A percentile compares a stretch with the other conserved stretches of the same genome.
phyloP scores from a whole-genome alignment of 441 rosid genomes.

The Syzygium malaccense region DNA sequence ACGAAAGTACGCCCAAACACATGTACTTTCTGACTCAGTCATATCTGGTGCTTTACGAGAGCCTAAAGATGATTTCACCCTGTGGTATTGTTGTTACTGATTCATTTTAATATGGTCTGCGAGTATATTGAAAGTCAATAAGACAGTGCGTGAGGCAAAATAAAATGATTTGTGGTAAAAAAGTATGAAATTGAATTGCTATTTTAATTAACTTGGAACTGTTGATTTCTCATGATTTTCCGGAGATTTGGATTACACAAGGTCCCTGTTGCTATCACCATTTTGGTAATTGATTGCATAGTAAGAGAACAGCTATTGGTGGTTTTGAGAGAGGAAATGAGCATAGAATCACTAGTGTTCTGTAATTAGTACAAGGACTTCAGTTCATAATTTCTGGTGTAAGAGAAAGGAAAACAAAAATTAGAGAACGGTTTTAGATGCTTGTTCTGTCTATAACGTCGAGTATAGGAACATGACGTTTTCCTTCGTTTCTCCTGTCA shows the following conservation, averaged over 20 bases:
- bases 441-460: background rate
- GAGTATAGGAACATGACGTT: background rate
- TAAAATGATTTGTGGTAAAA: background rate
- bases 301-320: background rate
- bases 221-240: background rate
- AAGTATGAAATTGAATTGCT: background rate
- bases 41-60: background rate
- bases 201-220: background rate
- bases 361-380: background rate
- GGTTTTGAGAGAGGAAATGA: background rate
- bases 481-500: background rate
- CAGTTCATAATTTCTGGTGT: background rate
- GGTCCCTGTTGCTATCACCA: background rate
- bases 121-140: background rate
- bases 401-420: background rate
- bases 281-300: background rate
- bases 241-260: background rate
- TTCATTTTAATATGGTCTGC: background rate
- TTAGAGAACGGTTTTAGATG: background rate
- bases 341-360: background rate
- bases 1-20: background rate
- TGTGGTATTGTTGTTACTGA: background rate
- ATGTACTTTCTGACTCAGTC: background rate
- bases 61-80: background rate
- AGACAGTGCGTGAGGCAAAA: background rate